Evolutionary conservation across 1,284 basidiomycete species (phyloP), one percentile per base, ranked within the genome.

Genomic region (Apiotrichum laibachii): DNA sequence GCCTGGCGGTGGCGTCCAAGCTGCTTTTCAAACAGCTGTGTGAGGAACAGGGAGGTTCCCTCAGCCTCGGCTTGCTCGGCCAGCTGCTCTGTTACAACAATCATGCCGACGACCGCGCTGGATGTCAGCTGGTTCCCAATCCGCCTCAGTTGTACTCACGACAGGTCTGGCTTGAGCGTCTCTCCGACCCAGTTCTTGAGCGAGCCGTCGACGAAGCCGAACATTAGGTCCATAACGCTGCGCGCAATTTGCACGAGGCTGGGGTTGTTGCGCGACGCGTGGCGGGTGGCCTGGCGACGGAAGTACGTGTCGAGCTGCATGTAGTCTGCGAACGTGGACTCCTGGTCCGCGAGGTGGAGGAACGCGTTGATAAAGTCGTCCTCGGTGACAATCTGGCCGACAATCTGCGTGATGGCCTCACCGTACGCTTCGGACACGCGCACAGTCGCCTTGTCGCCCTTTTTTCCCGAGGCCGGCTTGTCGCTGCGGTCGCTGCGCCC

Each of bases 231-330:
- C 87, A 98, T 86, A 19, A 92, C 91, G 8, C 86, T 86, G 26
- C 89, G 85, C 31, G 92, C 84, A 12, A 96, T 84, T 77, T 93
- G 93, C 59, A 83, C 73, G 21, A 92, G 92, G 18, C 85, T 79
- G 52, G 83, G 81, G 59, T 85, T 86, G 48, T 90, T 80, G 1
- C 85, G 86, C 33, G 66, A 67, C 11, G 63, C 65, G 49, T 84
- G 82, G n/a, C 88, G 82, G 11, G 88, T 83, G 3, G 95, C 95
- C 69, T 96, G 89, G 42, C 94, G 83, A 26, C 90, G 83, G 81
- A 97, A 98, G 78, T 96, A 98, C 56, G 87, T 90, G 73, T 98
- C 95, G 61, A 99, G 80, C 50, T 88, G 86, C 85, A 93, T 91
- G 70, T 96, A 94, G 77, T 98, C 95, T 11, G 95, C 95, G 77